Evolutionary conservation across 352 stramenopile species (phyloP).

Genomic region (Phytophthora citricola): DNA sequence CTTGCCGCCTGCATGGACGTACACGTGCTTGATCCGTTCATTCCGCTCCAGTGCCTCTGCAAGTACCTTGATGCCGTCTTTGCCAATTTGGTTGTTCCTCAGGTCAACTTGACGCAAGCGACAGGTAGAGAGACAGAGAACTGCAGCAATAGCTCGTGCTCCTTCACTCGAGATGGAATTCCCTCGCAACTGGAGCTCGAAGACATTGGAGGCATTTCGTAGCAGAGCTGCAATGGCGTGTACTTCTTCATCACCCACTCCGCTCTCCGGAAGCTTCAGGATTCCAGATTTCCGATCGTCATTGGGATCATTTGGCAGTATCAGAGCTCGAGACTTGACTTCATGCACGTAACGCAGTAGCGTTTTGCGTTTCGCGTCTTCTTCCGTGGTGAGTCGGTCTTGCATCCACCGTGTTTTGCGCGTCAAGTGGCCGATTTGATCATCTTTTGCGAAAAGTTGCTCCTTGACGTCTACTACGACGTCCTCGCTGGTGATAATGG

Average conservation of each 20-base stretch:
- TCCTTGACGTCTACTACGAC: constrained; percentile 54
- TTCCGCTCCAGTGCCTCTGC: constrained; percentile 95
- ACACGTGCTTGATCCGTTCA: constrained; percentile 94
- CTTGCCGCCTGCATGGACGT: constrained; percentile 95
- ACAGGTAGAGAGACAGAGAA: constrained; percentile 84
- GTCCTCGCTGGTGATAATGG: constrained; percentile 82
- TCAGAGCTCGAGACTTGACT: constrained; percentile 84
- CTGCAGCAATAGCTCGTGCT: constrained; percentile 91
- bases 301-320: constrained; percentile 11
- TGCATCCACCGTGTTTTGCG: constrained; percentile 82
- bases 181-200: constrained; percentile 92
- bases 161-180: constrained; percentile 94
- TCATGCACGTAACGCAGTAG: constrained; percentile 95
- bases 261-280: constrained; percentile 89
- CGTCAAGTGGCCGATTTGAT: constrained; percentile 84
- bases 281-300: constrained; percentile 29
- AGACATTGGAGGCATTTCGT: constrained; percentile 89
- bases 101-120: constrained; percentile 91
- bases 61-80: constrained; percentile 93
- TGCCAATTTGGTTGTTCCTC: constrained; percentile 90
- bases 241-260: constrained; percentile 95
- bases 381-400: constrained; percentile 87
- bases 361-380: constrained; percentile 96
- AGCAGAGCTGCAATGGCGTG: constrained; percentile 94
- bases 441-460: constrained; percentile 61